phyloP scores from a whole-genome alignment of 1,284 basidiomycete genomes.

The Inonotus hispidus region DNA sequence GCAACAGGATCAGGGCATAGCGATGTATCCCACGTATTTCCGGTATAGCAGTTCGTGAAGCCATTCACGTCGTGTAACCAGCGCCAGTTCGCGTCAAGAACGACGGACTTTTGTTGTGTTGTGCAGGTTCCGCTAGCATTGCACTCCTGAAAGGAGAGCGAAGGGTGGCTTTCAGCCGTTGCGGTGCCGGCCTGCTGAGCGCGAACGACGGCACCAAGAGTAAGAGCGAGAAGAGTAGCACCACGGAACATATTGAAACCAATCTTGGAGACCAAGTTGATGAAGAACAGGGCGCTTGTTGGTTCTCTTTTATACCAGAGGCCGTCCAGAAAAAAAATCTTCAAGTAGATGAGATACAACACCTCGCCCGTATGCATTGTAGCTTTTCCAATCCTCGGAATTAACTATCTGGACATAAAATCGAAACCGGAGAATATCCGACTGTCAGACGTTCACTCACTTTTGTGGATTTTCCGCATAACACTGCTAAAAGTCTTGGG shows the following conservation, averaged over 20 bases:
- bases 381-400: not conserved
- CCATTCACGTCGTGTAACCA: slow-evolving; percentile 40
- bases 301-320: not conserved
- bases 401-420: not conserved
- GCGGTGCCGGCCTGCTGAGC: slow-evolving; percentile 38
- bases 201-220: slow-evolving; percentile 30
- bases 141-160: slow-evolving; percentile 36
- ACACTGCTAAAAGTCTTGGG: not conserved
- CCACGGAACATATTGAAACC: slow-evolving; percentile 27
- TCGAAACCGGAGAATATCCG: not conserved
- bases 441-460: not conserved
- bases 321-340: not conserved
- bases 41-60: slow-evolving; percentile 52
- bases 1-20: slow-evolving; percentile 43
- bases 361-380: not conserved
- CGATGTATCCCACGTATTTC: slow-evolving; percentile 44
- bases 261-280: not conserved
- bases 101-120: slow-evolving; percentile 30
- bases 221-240: slow-evolving; percentile 29
- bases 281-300: not conserved
- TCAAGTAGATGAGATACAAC: not conserved
- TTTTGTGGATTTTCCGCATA: not conserved
- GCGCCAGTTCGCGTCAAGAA: slow-evolving; percentile 50
- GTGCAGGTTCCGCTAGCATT: slow-evolving; percentile 36
- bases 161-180: slow-evolving; percentile 37